These are phyloP conservation scores for Aspergillus hortae DNA, from an alignment of 2,329 filamentous ascomycete genomes.

Conservation along the genomic window DNA sequence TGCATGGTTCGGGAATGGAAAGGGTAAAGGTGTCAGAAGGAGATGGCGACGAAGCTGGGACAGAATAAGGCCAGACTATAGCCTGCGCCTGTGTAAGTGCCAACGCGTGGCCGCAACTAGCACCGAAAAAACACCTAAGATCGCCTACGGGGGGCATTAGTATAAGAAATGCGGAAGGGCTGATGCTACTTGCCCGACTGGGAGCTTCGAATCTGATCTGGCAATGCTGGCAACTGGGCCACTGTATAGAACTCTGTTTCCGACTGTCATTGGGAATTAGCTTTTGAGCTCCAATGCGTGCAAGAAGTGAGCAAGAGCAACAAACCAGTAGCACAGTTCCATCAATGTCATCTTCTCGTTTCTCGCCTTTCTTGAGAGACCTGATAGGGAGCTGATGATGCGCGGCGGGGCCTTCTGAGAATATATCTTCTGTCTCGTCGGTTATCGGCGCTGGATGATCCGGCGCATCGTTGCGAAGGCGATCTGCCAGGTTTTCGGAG, in stretches of 20 bases:
- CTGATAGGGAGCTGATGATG: constrained; percentile 36
- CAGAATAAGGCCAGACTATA: constrained; percentile 83
- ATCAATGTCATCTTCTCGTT: constrained; percentile 25
- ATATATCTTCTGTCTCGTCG: constrained; percentile 9
- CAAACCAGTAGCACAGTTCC: constrained; percentile 36
- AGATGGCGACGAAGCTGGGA: constrained; percentile 27
- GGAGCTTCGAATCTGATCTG: constrained; percentile 68
- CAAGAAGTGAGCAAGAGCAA: constrained; percentile 6
- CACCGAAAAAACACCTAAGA: constrained; percentile 64
- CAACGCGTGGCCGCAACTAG: constrained; percentile 69
- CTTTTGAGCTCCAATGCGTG: not conserved
- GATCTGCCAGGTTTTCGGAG: constrained; percentile 17
- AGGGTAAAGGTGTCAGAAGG: constrained; percentile 69
- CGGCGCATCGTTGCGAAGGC: constrained; percentile 14
- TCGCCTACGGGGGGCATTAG: constrained; percentile 45
- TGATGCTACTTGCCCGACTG: constrained; percentile 56
- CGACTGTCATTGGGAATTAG: constrained; percentile 52
- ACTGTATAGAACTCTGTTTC: constrained; percentile 82
- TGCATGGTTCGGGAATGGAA: constrained; percentile 69
- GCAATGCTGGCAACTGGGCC: constrained; percentile 77
- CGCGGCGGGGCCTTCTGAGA: constrained; percentile 15
- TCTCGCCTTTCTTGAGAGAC: constrained; percentile 36
- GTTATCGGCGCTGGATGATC: constrained; percentile 11
- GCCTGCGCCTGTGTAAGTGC: constrained; percentile 77
- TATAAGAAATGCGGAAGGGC: constrained; percentile 12